Conservation (phyloP, 2,329 filamentous ascomycete genomes). For the Trichoderma sp. region DNA sequence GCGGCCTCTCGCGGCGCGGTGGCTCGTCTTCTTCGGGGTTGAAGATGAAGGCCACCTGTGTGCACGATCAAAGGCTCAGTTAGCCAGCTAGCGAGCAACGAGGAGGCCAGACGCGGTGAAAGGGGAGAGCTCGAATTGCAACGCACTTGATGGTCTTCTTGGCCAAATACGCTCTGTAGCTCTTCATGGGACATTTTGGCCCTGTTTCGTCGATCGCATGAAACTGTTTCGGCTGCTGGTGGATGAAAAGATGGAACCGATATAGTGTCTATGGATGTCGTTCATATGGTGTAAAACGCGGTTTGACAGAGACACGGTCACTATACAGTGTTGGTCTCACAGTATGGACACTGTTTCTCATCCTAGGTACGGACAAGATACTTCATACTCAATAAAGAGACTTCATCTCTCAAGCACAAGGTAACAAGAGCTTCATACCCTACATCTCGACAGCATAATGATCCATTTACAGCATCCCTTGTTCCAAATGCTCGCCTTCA, state of each 20-base stretch:
- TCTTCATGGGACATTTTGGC: conserved; percentile 34
- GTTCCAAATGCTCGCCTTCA: background rate
- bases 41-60: conserved; percentile 65
- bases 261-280: background rate
- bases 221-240: background rate
- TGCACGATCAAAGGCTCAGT: background rate
- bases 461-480: background rate
- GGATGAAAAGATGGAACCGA: background rate
- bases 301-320: conserved; percentile 18
- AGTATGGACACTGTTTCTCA: background rate
- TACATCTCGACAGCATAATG: background rate
- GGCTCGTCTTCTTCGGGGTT: conserved; percentile 50
- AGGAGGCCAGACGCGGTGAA: background rate
- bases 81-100: background rate
- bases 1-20: conserved; percentile 44
- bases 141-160: conserved; percentile 51
- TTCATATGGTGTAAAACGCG: conserved; percentile 8
- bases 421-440: background rate
- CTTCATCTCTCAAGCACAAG: background rate
- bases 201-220: background rate
- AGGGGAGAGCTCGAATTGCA: background rate
- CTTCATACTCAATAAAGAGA: no score
- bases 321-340: background rate
- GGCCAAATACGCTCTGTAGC: conserved; percentile 35
- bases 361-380: no score